Evolutionary conservation across 148 eudicot genomes (phyloP), one percentile per base, ranked within the genome.

Genomic region (Pouteria glomerata): DNA sequence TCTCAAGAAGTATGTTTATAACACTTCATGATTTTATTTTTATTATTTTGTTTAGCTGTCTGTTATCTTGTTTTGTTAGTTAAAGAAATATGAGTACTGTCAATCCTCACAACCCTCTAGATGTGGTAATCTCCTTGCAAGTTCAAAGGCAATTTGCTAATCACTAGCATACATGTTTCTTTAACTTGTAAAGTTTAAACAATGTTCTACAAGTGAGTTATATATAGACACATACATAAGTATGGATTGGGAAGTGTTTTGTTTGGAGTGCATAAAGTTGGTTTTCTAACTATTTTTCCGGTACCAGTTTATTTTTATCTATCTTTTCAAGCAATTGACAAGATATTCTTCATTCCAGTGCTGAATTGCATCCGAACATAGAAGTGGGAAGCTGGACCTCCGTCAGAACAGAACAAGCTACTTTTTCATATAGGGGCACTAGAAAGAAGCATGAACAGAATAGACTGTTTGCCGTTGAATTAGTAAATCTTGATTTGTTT

Each of bases 371-470:
- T 27, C 14, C 39, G 33, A 88, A 90, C 78, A 62, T 70, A 55
- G 89, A 90, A 76, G 63, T 57, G 65, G 96, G 89, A 78, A 77
- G 83, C 67, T 90, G 94, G 97, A 87, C 79, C 44, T 70, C 87
- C 47, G 98, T 93, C 23, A 91, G 83, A 83, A 50, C 73, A 57
- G 85, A 84, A 56, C 73, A 77, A 76, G 59, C 76, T 75, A 14
- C 79, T 73, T 39, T 26, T 50, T 57, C 70, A 33, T 45, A 72
- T 37, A 70, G 63, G 66, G 77, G 68, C 39, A 44, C 72, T 51
- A 81, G 45, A 24, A 78, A 69, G 64, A 77, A 75, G 33, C 72
- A 67, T 39, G 81, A 79, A 73, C 84, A 75, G 83, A 82, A 68
- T 62, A 69, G 74, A 80, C 52, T 62, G 31, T 77, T 83, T 39